phyloP scores from a whole-genome alignment of 768 basidiomycete genomes.

The Naganishia kalamii region DNA sequence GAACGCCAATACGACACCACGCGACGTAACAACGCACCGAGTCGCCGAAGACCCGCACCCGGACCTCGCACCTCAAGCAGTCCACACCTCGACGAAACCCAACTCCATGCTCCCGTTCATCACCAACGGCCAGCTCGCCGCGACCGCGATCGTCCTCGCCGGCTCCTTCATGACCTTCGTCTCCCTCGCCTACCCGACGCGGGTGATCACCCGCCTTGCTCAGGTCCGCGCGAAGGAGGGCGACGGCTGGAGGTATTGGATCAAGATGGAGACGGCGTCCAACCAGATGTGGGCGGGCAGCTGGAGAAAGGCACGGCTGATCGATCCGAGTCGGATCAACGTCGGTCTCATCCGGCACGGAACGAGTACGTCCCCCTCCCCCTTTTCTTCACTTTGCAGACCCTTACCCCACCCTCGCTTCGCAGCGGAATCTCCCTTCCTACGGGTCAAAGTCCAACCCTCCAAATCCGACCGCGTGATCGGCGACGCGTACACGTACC shows the following conservation, averaged over 20 bases:
- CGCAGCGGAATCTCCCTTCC: constrained; percentile 9
- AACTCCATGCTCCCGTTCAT: constrained; percentile 2
- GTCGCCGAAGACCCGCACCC: background rate
- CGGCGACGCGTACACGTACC: constrained; percentile 8
- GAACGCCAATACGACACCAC: background rate
- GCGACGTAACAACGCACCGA: background rate
- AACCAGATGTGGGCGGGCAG: constrained; percentile 19
- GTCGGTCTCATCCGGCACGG: constrained; percentile 12
- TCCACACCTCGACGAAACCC: background rate
- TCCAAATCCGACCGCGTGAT: background rate
- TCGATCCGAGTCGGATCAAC: background rate
- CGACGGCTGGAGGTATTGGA: background rate
- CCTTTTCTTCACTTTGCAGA: background rate
- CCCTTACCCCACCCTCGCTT: background rate
- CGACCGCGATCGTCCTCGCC: constrained; percentile 5
- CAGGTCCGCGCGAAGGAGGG: constrained; percentile 3
- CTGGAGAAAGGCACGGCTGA: constrained; percentile 15
- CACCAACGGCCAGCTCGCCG: constrained; percentile 12
- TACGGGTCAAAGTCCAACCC: constrained; percentile 13
- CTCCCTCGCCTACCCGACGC: constrained; percentile 14
- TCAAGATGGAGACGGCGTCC: constrained; percentile 22
- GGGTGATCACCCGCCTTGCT: constrained; percentile 14
- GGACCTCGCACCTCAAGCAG: background rate
- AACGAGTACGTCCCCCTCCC: background rate
- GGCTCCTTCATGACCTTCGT: constrained; percentile 11